A percentile compares a stretch with the other conserved stretches of the same genome.
Evolutionary conservation across 2,329 filamentous ascomycete genomes (phyloP).

Genomic region (Pseudogymnoascus sp.): DNA sequence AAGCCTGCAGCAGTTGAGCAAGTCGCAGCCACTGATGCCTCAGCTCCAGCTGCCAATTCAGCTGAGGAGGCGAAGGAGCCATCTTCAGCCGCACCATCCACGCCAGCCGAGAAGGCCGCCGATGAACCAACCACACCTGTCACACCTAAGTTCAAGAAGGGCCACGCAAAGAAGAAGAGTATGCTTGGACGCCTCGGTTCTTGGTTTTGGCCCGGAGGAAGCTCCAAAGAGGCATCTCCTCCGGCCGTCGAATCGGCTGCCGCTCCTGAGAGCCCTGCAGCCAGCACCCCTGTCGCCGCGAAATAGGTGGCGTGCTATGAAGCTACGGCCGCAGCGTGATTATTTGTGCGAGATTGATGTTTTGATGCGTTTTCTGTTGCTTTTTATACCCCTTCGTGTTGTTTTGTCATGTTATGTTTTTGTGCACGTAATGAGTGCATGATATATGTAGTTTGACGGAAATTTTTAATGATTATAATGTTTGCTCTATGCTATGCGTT

Average conservation of each 20-base stretch:
- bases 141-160: slow-evolving; percentile 2
- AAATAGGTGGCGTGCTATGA: neutral
- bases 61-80: neutral
- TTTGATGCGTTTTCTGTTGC: neutral
- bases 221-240: neutral
- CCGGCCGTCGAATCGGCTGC: neutral
- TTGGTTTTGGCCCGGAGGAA: neutral
- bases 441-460: slow-evolving; percentile 3
- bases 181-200: slow-evolving; percentile 5
- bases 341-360: slow-evolving; percentile 4
- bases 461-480: slow-evolving; percentile 9
- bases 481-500: slow-evolving; percentile 1
- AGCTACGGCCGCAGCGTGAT: neutral
- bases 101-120: neutral
- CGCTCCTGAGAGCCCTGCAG: neutral
- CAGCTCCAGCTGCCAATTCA: neutral
- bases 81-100: neutral
- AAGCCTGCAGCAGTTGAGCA: neutral
- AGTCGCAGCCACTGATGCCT: neutral
- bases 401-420: slow-evolving; percentile 8
- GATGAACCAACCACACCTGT: neutral
- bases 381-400: slow-evolving; percentile 8
- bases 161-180: neutral
- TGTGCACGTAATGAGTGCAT: slow-evolving; percentile 8
- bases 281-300: neutral